Percentiles rank a stretch among this genome's conserved stretches.
Conservation (phyloP, 164 flowering plant species). For the Piper betle region DNA sequence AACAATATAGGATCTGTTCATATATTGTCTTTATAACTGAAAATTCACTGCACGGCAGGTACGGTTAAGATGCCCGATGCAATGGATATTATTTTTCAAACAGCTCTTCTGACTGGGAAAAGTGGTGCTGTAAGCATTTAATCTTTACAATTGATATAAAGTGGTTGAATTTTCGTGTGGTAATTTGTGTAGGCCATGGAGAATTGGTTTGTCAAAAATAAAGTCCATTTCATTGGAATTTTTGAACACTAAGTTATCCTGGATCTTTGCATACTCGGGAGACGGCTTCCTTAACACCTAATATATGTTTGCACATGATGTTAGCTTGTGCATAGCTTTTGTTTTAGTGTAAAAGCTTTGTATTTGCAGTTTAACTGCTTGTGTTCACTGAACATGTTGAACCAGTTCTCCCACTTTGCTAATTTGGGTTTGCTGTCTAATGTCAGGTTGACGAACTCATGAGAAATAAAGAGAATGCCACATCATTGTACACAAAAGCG, state of each 20-base stretch:
- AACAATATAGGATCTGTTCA: background rate
- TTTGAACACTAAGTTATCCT: no score
- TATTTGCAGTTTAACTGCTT: background rate
- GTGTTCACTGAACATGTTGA: background rate
- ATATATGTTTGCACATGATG: no score
- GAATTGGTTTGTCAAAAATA: background rate
- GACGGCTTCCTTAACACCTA: no score
- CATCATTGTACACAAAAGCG: conserved; percentile 31
- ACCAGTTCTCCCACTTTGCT: no score
- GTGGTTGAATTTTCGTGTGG: background rate
- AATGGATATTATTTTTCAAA: conserved; percentile 30
- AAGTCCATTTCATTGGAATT: no score
- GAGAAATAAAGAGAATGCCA: conserved; percentile 27
- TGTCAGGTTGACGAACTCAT: conserved; percentile 38
- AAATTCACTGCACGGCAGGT: conserved; percentile 7
- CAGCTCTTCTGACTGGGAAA: conserved; percentile 29
- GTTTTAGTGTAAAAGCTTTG: no score
- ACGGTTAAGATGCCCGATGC: conserved; percentile 38
- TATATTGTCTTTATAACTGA: background rate
- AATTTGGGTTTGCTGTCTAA: background rate
- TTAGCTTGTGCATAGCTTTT: no score
- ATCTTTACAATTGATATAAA: background rate
- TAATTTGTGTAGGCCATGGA: background rate
- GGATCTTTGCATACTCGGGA: no score
- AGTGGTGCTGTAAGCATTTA: conserved; percentile 32